Conservation (phyloP, 176 grass and related monocot genomes). For the Canna indica region DNA sequence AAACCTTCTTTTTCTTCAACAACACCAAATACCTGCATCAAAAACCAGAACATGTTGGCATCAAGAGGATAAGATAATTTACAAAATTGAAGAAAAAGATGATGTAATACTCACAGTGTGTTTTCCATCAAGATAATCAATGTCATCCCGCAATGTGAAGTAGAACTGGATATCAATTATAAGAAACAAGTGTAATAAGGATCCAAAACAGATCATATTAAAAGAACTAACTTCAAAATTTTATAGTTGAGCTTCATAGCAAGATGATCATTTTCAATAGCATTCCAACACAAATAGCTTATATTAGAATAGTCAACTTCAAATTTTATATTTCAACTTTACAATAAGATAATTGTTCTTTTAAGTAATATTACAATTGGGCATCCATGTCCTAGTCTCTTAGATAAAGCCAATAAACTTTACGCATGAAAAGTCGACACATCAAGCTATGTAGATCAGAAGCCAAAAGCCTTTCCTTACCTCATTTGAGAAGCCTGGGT, state of each 20-base stretch:
- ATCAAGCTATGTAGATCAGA: too few species aligned
- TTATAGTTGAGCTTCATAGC: not conserved
- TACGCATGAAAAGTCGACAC: too few species aligned
- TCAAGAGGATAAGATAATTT: conserved; percentile 7
- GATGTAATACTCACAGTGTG: conserved; percentile 50
- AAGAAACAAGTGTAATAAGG: not conserved
- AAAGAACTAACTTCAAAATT: not conserved
- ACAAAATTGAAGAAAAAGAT: not conserved
- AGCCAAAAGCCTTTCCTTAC: too few species aligned
- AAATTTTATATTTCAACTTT: too few species aligned
- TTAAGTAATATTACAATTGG: too few species aligned
- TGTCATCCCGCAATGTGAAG: conserved; percentile 70
- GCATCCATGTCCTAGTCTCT: too few species aligned
- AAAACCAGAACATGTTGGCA: not conserved
- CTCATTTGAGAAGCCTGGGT: too few species aligned
- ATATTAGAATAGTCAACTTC: too few species aligned
- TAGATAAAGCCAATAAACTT: too few species aligned
- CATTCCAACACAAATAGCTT: too few species aligned
- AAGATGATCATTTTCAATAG: too few species aligned
- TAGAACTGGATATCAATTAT: conserved; percentile 54
- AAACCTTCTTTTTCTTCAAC: conserved; percentile 77
- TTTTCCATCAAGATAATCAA: conserved; percentile 97
- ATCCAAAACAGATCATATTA: not conserved
- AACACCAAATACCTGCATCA: conserved; percentile 67
- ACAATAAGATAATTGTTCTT: too few species aligned